Conservation (phyloP, 208 protist genomes). For the Tritrichomonas foetus region DNA sequence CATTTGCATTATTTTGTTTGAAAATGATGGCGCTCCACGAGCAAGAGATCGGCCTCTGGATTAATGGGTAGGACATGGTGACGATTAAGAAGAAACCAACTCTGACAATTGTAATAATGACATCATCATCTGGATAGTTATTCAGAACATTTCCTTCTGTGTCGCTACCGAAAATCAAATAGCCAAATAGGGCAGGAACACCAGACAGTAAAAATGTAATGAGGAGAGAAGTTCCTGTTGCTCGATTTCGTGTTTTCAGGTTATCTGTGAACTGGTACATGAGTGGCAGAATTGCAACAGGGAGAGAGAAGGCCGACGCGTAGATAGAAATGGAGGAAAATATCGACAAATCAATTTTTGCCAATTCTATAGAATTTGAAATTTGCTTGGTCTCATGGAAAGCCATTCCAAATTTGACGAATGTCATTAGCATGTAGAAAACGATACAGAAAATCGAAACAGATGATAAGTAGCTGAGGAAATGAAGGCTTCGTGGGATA, state of each 20-base stretch:
- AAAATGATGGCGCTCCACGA: background rate
- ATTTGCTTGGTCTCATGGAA: background rate
- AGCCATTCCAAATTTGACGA: background rate
- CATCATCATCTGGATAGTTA: background rate
- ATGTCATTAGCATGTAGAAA: background rate
- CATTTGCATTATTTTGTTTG: background rate
- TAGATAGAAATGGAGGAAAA: background rate
- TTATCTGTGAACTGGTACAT: background rate
- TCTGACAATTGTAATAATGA: background rate
- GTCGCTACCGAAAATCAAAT: background rate
- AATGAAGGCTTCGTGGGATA: background rate
- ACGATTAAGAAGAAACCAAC: background rate
- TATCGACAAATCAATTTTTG: background rate
- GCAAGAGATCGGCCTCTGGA: background rate
- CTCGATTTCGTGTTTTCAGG: background rate
- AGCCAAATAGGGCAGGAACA: background rate
- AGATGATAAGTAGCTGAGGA: background rate
- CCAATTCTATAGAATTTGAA: background rate
- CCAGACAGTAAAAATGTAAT: background rate
- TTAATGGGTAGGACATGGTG: background rate
- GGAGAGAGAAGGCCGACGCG: background rate
- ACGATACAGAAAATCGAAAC: background rate
- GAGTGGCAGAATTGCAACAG: background rate
- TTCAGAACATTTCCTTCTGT: background rate
- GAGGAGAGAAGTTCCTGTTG: background rate